Percentiles rank a stretch among this genome's conserved stretches.
These are phyloP conservation scores for Fomitopsis pulvina DNA, from an alignment of 768 basidiomycete species.

Conservation along the genomic window DNA sequence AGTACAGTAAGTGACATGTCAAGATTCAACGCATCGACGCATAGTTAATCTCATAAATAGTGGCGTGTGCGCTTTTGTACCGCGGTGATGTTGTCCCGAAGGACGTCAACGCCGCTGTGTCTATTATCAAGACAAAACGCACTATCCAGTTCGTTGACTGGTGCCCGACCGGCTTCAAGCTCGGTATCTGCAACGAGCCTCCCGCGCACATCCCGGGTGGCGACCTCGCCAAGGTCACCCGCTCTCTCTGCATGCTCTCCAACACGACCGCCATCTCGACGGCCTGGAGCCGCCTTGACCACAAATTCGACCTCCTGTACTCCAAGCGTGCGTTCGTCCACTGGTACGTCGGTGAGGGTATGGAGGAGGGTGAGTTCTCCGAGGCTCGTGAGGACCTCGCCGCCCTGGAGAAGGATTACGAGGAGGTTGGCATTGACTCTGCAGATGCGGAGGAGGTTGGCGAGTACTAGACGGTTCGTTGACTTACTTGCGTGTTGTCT, in stretches of 20 bases:
- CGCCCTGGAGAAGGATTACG: slow-evolving; percentile 98
- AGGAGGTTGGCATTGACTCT: slow-evolving; percentile 65
- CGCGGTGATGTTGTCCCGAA: slow-evolving; percentile 76
- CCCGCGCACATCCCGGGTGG: slow-evolving; percentile 71
- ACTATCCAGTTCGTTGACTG: slow-evolving; percentile 78
- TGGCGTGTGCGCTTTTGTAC: slow-evolving; percentile 66
- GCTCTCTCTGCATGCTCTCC: slow-evolving; percentile 74
- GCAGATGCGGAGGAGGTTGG: slow-evolving; percentile 44
- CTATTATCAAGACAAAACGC: slow-evolving; percentile 70
- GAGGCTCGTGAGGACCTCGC: slow-evolving; percentile 99
- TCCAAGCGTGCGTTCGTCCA: slow-evolving; percentile 51
- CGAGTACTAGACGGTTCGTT: slow-evolving; percentile 33
- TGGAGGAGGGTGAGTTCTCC: slow-evolving; percentile 95
- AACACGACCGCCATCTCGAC: slow-evolving; percentile 69
- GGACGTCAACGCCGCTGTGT: slow-evolving; percentile 71
- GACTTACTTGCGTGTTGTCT: slow-evolving; percentile 17
- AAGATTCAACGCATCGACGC: no score
- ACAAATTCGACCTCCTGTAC: slow-evolving; percentile 77
- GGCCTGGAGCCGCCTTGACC: slow-evolving; percentile 71
- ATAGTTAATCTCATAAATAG: slow-evolving; percentile 18
- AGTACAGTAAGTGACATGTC: slow-evolving; percentile 47
- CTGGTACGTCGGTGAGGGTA: slow-evolving; percentile 73
- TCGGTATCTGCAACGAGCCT: slow-evolving; percentile 74
- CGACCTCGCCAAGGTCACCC: slow-evolving; percentile 69
- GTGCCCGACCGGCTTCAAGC: slow-evolving; percentile 77